Conservation (phyloP, 176 grass and related monocot genomes). For the Eleusine coracana region DNA sequence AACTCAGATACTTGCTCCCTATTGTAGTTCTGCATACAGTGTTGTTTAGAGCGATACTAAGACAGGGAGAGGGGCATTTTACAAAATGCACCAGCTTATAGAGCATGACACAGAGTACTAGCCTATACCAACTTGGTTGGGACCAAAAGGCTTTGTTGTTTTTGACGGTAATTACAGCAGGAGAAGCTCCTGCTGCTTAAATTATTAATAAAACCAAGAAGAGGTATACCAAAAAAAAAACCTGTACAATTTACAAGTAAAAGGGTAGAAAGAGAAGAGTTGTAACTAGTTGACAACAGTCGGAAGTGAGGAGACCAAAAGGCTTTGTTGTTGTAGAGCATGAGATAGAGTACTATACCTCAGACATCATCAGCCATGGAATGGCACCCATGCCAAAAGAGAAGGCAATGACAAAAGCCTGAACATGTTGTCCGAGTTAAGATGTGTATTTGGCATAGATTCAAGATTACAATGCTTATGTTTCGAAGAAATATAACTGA, state of each 20-base stretch:
- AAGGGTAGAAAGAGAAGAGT: too few relatives aligned
- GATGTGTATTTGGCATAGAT: conserved; percentile 8
- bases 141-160: not conserved
- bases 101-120: not conserved
- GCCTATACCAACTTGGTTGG: not conserved
- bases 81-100: not conserved
- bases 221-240: too few relatives aligned
- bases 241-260: too few relatives aligned
- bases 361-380: conserved; percentile 99
- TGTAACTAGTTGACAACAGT: too few relatives aligned
- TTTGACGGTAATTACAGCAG: too few relatives aligned
- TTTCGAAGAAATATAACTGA: conserved; percentile 22
- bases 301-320: not conserved
- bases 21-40: conserved; percentile 7
- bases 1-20: conserved; percentile 3
- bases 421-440: conserved; percentile 24
- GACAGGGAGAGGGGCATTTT: not conserved
- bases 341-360: conserved; percentile 50
- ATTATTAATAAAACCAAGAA: too few relatives aligned
- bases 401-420: conserved; percentile 82
- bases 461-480: not conserved
- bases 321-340: not conserved
- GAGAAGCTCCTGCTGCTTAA: too few relatives aligned
- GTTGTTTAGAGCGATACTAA: conserved; percentile 4
- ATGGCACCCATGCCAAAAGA: conserved; percentile 96